These are phyloP conservation scores for Cladosporium colombiae DNA, from an alignment of 2,329 filamentous ascomycete species.

Conservation along the genomic window DNA sequence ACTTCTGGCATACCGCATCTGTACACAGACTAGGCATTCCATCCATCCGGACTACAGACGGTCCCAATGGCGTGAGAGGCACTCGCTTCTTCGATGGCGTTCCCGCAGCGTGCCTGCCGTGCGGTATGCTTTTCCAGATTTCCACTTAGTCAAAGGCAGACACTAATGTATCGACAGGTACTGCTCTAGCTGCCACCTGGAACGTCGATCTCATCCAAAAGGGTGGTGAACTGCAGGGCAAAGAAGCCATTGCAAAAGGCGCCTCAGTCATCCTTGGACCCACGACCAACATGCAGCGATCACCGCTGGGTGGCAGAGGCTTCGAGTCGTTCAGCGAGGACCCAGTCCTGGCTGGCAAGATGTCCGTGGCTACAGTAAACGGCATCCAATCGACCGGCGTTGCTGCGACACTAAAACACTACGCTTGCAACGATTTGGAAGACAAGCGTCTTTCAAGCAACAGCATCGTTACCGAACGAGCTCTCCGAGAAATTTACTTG, in stretches of 20 bases:
- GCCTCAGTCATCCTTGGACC: conserved; percentile 33
- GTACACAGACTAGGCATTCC: conserved; percentile 63
- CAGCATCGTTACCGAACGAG: conserved; percentile 63
- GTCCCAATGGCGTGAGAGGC: conserved; percentile 69
- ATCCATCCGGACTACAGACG: conserved; percentile 66
- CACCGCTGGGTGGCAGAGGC: conserved; percentile 67
- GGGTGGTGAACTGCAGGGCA: conserved; percentile 32
- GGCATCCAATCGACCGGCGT: conserved; percentile 72
- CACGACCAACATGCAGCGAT: conserved; percentile 34
- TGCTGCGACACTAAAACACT: conserved; percentile 77
- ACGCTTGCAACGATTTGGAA: conserved; percentile 73
- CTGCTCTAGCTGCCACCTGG: conserved; percentile 34
- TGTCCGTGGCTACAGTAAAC: conserved; percentile 61
- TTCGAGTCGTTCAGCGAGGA: conserved; percentile 89
- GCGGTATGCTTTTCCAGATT: conserved; percentile 48
- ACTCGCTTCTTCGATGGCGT: conserved; percentile 67
- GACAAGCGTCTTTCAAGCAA: conserved; percentile 66
- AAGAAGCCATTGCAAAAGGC: conserved; percentile 33
- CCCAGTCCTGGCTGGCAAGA: conserved; percentile 72
- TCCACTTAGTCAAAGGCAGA: background rate
- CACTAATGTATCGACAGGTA: conserved; percentile 4
- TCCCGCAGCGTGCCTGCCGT: conserved; percentile 73
- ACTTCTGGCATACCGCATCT: conserved; percentile 69
- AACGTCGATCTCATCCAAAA: conserved; percentile 30
- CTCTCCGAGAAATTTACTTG: conserved; percentile 70